These are phyloP conservation scores for Epichloe typhina DNA, from an alignment of 2,329 filamentous ascomycete genomes.

Conservation along the genomic window DNA sequence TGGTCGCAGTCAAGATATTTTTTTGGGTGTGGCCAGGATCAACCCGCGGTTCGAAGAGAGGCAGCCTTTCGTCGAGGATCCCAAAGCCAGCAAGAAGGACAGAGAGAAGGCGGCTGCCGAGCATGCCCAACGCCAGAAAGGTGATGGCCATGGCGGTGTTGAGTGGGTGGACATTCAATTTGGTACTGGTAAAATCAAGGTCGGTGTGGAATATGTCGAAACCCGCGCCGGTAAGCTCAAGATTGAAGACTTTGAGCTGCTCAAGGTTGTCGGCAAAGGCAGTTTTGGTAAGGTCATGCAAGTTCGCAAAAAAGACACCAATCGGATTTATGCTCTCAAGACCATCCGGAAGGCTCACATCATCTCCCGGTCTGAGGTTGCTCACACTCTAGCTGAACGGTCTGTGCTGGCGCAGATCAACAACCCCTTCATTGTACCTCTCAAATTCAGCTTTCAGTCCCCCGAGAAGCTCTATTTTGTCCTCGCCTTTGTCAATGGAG, in stretches of 20 bases:
- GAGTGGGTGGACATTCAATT: conserved; percentile 90
- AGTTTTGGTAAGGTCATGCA: conserved; percentile 99
- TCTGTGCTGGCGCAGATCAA: conserved; percentile 99
- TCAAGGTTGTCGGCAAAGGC: conserved; percentile 96
- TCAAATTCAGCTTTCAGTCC: conserved; percentile 98
- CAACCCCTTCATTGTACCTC: conserved; percentile 96
- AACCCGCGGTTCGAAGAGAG: conserved; percentile 85
- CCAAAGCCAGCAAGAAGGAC: conserved; percentile 76
- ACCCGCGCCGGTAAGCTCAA: conserved; percentile 79
- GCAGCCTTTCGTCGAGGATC: conserved; percentile 58
- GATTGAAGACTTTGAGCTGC: conserved; percentile 91
- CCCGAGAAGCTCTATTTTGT: conserved; percentile 95
- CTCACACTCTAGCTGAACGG: conserved; percentile 88
- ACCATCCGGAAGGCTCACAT: conserved; percentile 99
- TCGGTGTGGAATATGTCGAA: conserved; percentile 92
- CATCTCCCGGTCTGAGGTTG: conserved; percentile 94
- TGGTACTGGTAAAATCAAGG: conserved; percentile 74
- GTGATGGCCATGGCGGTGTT: conserved; percentile 53
- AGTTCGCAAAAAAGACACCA: conserved; percentile 92
- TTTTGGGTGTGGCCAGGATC: conserved; percentile 80
- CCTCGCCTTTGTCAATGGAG: conserved; percentile 92
- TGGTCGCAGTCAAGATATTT: conserved; percentile 90
- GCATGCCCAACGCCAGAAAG: conserved; percentile 39
- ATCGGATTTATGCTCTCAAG: conserved; percentile 95
- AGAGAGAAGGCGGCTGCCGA: conserved; percentile 63